Evolutionary conservation across 139 green algal species (phyloP), one percentile per base, ranked within the genome.

Genomic region (Tetradesmus lagerheimii): DNA sequence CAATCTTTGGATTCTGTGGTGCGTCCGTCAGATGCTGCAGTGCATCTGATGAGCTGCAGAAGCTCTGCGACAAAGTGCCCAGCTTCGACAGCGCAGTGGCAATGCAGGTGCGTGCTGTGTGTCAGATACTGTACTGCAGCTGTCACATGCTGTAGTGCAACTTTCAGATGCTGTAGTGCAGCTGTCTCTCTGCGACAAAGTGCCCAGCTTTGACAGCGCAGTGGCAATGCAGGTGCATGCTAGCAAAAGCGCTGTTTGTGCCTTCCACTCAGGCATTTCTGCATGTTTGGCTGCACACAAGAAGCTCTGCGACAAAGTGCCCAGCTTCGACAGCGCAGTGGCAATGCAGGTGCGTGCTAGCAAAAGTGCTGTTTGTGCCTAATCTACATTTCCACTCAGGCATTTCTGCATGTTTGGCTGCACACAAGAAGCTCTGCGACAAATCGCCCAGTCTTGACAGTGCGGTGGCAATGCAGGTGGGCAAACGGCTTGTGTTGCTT

Each of bases 121-220:
- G 4, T 50, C n/a, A n/a, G n/a, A n/a, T n/a, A n/a, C n/a, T n/a
- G n/a, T n/a, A n/a, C n/a, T n/a, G n/a, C n/a, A n/a, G n/a, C n/a
- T n/a, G n/a, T n/a, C n/a, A n/a, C n/a, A n/a, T n/a, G n/a, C n/a
- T n/a, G n/a, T n/a, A n/a, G n/a, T n/a, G n/a, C n/a, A n/a, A n/a
- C n/a, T n/a, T n/a, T n/a, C n/a, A n/a, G n/a, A n/a, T n/a, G n/a
- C n/a, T n/a, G n/a, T n/a, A n/a, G n/a, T n/a, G n/a, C n/a, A n/a
- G n/a, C n/a, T n/a, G n/a, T n/a, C n/a, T n/a, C 95, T 99, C 80
- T 99, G 98, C 93, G 98, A 99, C 94, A 99, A 99, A 93, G 98
- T 99, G 83, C 97, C 97, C 31, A 95, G 84, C 85, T 99, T 97
- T 62, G 94, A 98, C 92, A 96, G 47, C 74, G 80, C 74, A 25